Evolutionary conservation across 83 land plant genomes (phyloP).

Genomic region (Picea abies): DNA sequence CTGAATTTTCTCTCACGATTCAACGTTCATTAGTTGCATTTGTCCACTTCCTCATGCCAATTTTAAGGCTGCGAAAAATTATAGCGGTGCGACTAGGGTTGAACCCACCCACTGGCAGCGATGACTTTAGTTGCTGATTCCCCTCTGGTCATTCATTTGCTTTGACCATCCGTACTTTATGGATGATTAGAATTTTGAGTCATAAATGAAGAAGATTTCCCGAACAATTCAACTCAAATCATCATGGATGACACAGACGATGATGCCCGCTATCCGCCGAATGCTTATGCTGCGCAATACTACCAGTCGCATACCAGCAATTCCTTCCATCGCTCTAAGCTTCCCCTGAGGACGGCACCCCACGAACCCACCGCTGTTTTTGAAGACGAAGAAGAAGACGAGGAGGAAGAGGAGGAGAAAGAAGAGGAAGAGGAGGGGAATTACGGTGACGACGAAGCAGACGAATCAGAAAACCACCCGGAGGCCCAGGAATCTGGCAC

Average conservation of each 20-base stretch:
- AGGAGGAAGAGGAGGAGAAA: slow-evolving; percentile 31
- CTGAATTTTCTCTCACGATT: too few species aligned
- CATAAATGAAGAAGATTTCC: too few species aligned
- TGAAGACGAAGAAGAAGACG: slow-evolving; percentile 26
- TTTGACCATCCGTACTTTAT: too few species aligned
- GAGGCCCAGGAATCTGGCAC: neutral
- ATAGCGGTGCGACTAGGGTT: too few species aligned
- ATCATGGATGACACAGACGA: slow-evolving; percentile 44
- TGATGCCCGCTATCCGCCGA: slow-evolving; percentile 32
- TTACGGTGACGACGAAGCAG: slow-evolving; percentile 10
- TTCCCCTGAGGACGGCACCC: slow-evolving; percentile 10
- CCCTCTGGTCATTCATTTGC: too few species aligned
- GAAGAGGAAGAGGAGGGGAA: slow-evolving; percentile 28
- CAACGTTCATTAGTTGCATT: too few species aligned
- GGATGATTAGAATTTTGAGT: too few species aligned
- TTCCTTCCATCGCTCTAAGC: slow-evolving; percentile 25
- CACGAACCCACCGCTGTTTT: neutral
- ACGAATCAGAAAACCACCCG: slow-evolving; percentile 5
- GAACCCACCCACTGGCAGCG: too few species aligned
- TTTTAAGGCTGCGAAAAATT: too few species aligned
- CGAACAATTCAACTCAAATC: too few species aligned
- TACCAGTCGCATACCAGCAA: slow-evolving; percentile 15
- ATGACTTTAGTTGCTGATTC: too few species aligned
- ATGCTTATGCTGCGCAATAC: slow-evolving; percentile 16
- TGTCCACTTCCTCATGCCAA: too few species aligned